A percentile compares a stretch with the other conserved stretches of the same genome.
phyloP scores from a whole-genome alignment of 2,329 filamentous ascomycete genomes.

The Penicillium digitatum region DNA sequence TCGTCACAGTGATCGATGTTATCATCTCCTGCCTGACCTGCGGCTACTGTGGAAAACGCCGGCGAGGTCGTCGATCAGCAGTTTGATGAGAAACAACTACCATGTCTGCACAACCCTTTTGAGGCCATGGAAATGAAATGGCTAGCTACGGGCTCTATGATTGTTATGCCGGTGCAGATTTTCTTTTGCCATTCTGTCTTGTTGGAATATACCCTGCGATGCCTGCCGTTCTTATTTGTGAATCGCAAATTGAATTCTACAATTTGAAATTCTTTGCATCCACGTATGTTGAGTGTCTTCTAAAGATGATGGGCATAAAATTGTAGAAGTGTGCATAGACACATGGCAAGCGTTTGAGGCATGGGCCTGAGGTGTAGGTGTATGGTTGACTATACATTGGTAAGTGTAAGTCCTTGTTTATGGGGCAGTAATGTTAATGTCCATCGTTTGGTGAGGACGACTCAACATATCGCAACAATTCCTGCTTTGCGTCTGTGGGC shows the following conservation, averaged over 20 bases:
- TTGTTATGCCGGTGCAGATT: constrained; percentile 1
- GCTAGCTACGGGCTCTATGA: constrained; percentile 3
- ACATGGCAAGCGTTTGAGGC: neutral
- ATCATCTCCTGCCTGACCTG: constrained; percentile 62
- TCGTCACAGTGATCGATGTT: constrained; percentile 62
- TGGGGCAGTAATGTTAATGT: neutral
- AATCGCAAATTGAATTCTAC: neutral
- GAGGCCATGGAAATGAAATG: neutral
- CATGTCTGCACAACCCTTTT: neutral
- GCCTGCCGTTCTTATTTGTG: neutral
- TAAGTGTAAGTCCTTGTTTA: neutral
- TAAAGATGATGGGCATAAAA: neutral
- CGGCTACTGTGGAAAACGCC: constrained; percentile 35
- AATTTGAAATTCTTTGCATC: neutral
- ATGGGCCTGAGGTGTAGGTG: neutral
- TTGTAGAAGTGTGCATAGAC: neutral
- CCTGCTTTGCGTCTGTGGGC: constrained; percentile 22
- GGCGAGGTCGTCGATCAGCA: constrained; percentile 25
- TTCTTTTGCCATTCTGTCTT: neutral
- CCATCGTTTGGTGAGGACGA: neutral
- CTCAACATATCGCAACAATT: constrained; percentile 22
- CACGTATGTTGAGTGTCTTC: neutral
- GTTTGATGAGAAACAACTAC: constrained; percentile 8
- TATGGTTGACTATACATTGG: neutral
- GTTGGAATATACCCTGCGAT: constrained; percentile 5